phyloP scores from a whole-genome alignment of 2,329 filamentous ascomycete species.

The Aspergillus udagawae region DNA sequence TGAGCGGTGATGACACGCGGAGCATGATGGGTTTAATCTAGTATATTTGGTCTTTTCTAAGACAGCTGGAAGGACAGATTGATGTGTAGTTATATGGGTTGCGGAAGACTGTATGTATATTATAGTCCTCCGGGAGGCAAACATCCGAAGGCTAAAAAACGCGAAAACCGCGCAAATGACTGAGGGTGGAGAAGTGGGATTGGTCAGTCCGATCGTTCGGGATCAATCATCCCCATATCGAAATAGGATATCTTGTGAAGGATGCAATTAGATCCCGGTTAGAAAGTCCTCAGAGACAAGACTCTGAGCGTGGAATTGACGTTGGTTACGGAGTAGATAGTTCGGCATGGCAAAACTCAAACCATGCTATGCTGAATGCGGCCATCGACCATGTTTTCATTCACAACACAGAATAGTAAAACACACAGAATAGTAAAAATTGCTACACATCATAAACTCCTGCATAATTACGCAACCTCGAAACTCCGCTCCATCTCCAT shows the following conservation, averaged over 20 bases:
- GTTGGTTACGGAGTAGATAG: background rate
- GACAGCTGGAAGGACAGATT: background rate
- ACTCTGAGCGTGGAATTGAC: background rate
- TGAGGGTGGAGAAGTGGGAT: background rate
- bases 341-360: background rate
- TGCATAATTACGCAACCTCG: slow-evolving; percentile 10
- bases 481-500: slow-evolving; percentile 36
- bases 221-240: background rate
- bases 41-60: background rate
- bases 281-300: background rate
- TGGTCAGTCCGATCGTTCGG: background rate
- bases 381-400: background rate
- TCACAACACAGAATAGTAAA: background rate
- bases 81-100: background rate
- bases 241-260: background rate
- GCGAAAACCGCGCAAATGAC: slow-evolving; percentile 2
- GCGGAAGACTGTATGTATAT: background rate
- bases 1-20: background rate
- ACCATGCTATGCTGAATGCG: too few relatives aligned
- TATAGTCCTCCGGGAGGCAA: background rate
- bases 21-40: background rate
- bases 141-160: background rate
- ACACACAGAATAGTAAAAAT: slow-evolving; percentile 3
- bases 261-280: background rate
- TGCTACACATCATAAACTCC: slow-evolving; percentile 15